These are phyloP conservation scores for sunflower (Helianthus annuus) DNA, from an alignment of 129 eudicot genomes.

Conservation along the genomic window DNA sequence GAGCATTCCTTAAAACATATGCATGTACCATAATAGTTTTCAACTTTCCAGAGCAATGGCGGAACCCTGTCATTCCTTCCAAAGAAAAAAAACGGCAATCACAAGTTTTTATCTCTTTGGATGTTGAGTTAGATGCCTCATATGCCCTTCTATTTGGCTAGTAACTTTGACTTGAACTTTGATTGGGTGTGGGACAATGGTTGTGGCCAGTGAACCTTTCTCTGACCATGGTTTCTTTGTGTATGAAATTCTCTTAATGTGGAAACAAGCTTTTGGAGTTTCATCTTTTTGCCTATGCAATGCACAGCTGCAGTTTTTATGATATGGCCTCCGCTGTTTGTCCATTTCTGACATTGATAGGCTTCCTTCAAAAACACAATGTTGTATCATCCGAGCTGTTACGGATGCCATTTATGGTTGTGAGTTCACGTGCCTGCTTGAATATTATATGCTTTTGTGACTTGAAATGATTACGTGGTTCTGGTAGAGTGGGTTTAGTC, in stretches of 20 bases:
- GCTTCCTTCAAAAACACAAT: slow-evolving; percentile 11
- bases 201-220: slow-evolving; percentile 19
- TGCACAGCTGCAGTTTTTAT: slow-evolving; percentile 19
- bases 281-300: slow-evolving; percentile 13
- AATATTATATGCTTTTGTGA: not conserved
- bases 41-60: not conserved
- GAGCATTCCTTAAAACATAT: not conserved
- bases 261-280: not conserved
- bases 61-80: not conserved
- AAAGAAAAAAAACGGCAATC: not conserved
- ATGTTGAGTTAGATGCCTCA: not conserved
- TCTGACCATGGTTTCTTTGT: slow-evolving; percentile 14
- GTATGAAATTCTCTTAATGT: slow-evolving; percentile 30
- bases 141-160: not conserved
- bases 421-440: not conserved
- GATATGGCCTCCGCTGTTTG: slow-evolving; percentile 17
- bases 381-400: not conserved
- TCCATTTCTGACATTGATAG: slow-evolving; percentile 2
- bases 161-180: not conserved
- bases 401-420: slow-evolving; percentile 8
- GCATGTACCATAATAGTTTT: not conserved
- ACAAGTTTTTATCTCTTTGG: not conserved
- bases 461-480: not conserved
- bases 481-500: not conserved
- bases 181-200: slow-evolving; percentile 15